A percentile compares a stretch with the other conserved stretches of the same genome.
Evolutionary conservation across 179 eudicot genomes (phyloP).

Genomic region (Silene noctiflora): DNA sequence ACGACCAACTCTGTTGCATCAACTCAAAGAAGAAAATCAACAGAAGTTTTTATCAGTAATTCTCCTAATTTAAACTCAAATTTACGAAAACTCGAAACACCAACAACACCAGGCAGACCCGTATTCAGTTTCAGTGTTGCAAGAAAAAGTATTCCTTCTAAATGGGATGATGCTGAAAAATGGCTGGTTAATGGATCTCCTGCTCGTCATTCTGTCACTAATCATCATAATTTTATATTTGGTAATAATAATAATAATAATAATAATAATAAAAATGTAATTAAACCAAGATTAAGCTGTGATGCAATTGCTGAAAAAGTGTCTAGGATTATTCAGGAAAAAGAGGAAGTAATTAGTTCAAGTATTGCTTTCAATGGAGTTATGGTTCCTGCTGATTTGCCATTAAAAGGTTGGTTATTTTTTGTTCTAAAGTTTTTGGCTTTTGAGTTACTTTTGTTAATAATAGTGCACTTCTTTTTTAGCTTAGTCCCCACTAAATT

Average conservation of each 20-base stretch:
- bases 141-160: slow-evolving; percentile 68
- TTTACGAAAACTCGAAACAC: slow-evolving; percentile 46
- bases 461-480: slow-evolving; percentile 3
- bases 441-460: slow-evolving; percentile 20
- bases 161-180: slow-evolving; percentile 95
- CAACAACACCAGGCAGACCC: slow-evolving; percentile 82
- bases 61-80: background rate
- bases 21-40: slow-evolving; percentile 27
- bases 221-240: slow-evolving; percentile 4
- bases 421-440: slow-evolving; percentile 11
- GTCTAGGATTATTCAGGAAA: slow-evolving; percentile 45
- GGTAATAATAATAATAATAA: background rate
- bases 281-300: slow-evolving; percentile 20
- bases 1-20: background rate
- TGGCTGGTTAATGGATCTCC: slow-evolving; percentile 67
- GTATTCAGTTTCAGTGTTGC: slow-evolving; percentile 66
- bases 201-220: slow-evolving; percentile 24
- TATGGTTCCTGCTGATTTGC: slow-evolving; percentile 41
- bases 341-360: slow-evolving; percentile 27
- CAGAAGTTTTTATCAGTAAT: background rate
- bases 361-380: slow-evolving; percentile 39
- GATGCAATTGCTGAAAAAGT: slow-evolving; percentile 44
- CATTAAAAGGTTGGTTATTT: slow-evolving; percentile 54
- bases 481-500: too few species aligned
- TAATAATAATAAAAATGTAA: background rate